Evolutionary conservation across 306 rosid genomes (phyloP).

Genomic region (Cotoneaster glaucophyllus): DNA sequence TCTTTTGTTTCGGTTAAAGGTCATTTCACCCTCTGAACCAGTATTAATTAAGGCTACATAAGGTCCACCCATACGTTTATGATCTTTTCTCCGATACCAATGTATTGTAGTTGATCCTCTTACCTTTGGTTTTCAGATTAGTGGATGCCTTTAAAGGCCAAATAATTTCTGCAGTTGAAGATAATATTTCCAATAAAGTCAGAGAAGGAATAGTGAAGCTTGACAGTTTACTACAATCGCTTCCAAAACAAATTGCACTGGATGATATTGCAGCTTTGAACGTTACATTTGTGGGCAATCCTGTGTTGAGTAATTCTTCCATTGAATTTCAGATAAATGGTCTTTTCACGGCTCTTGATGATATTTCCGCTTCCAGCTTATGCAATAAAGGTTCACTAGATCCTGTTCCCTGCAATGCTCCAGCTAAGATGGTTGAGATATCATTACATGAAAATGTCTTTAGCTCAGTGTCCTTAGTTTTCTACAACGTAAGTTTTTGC

Average conservation of each 20-base stretch:
- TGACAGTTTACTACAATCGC: slow-evolving; percentile 43
- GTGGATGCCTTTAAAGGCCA: slow-evolving; percentile 48
- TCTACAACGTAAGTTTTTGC: slow-evolving; percentile 52
- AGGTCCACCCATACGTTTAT: not conserved
- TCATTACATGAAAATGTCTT: slow-evolving; percentile 69
- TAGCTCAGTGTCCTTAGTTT: slow-evolving; percentile 51
- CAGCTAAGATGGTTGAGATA: slow-evolving; percentile 62
- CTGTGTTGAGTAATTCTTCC: slow-evolving; percentile 52
- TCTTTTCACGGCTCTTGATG: slow-evolving; percentile 33
- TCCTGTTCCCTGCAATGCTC: slow-evolving; percentile 36
- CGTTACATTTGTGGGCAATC: slow-evolving; percentile 57
- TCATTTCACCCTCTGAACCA: not conserved
- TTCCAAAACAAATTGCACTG: slow-evolving; percentile 54
- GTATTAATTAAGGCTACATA: not conserved
- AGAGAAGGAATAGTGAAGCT: slow-evolving; percentile 55
- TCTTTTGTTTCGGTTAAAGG: not conserved
- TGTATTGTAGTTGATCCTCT: not conserved
- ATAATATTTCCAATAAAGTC: slow-evolving; percentile 50
- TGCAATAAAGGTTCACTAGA: slow-evolving; percentile 17
- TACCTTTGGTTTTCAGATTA: slow-evolving; percentile 40
- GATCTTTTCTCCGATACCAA: not conserved
- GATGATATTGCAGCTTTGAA: slow-evolving; percentile 46
- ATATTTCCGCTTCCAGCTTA: slow-evolving; percentile 22
- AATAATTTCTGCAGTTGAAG: slow-evolving; percentile 65
- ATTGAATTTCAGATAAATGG: slow-evolving; percentile 62